These are phyloP conservation scores for Hypoxylon trugodes DNA, from an alignment of 495 filamentous ascomycete species.

Conservation along the genomic window DNA sequence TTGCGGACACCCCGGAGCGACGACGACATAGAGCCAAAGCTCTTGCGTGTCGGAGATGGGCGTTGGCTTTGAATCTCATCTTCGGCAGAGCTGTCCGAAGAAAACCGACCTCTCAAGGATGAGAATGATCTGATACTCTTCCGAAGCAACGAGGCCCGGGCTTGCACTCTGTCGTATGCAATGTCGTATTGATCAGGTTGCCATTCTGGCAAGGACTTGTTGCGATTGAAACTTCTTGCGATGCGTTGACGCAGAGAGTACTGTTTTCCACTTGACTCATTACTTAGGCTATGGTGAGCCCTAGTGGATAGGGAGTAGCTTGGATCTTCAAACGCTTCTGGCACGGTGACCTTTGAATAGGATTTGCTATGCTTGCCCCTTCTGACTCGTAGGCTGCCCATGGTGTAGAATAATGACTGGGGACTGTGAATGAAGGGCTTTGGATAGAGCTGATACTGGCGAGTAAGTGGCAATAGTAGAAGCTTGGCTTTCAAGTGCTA, in stretches of 20 bases:
- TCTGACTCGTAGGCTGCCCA: conserved; percentile 18
- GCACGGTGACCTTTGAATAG: background rate
- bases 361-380: background rate
- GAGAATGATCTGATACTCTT: conserved; percentile 30
- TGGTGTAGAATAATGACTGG: conserved; percentile 1
- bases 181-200: background rate
- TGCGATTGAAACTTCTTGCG: conserved; percentile 9
- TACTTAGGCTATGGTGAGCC: background rate
- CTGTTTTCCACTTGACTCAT: background rate
- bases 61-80: conserved; percentile 7
- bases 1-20: conserved; percentile 30
- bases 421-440: background rate
- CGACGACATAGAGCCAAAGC: conserved; percentile 38
- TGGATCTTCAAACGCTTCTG: background rate
- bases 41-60: conserved; percentile 29
- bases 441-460: background rate
- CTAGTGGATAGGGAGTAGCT: background rate
- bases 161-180: background rate
- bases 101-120: conserved; percentile 19
- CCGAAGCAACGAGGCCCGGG: conserved; percentile 6
- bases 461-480: background rate
- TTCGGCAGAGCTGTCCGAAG: conserved; percentile 2
- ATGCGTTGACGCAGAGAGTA: conserved; percentile 19
- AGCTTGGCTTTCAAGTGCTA: conserved; percentile 7
- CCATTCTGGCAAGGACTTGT: background rate